These are phyloP conservation scores for Glarea lozoyensis DNA, from an alignment of 495 filamentous ascomycete genomes.

Conservation along the genomic window DNA sequence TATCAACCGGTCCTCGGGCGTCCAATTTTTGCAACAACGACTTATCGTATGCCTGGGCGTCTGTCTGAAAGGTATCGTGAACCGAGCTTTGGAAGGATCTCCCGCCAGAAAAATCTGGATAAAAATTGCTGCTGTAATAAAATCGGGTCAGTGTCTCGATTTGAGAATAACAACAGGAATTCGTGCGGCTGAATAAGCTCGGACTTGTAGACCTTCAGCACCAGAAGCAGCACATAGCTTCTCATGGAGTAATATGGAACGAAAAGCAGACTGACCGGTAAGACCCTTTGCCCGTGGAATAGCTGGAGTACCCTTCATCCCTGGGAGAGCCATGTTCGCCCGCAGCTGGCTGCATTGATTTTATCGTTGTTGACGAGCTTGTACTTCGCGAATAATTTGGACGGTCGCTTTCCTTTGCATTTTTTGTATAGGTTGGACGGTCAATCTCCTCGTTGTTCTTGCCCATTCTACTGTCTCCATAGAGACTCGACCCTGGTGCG, in stretches of 20 bases:
- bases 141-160: constrained; percentile 13
- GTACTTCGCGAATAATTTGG: constrained; percentile 23
- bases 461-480: constrained; percentile 13
- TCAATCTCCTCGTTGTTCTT: constrained; percentile 20
- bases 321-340: constrained; percentile 20
- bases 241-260: not conserved
- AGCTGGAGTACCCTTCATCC: constrained; percentile 46
- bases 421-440: constrained; percentile 21
- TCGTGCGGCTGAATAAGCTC: too few species aligned
- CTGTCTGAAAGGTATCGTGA: constrained; percentile 44
- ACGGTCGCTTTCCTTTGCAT: constrained; percentile 18
- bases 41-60: constrained; percentile 68
- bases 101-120: constrained; percentile 18
- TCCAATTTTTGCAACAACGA: constrained; percentile 67
- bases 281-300: constrained; percentile 31
- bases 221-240: not conserved
- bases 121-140: constrained; percentile 17
- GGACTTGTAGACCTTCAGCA: too few species aligned
- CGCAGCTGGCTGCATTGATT: constrained; percentile 20
- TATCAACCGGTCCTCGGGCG: constrained; percentile 50
- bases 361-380: constrained; percentile 29
- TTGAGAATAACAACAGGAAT: constrained; percentile 17
- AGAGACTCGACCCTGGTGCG: constrained; percentile 22
- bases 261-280: constrained; percentile 23
- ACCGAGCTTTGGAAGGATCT: constrained; percentile 28